phyloP scores from a whole-genome alignment of 2,329 filamentous ascomycete genomes.

The Bimuria novae-zelandiae region DNA sequence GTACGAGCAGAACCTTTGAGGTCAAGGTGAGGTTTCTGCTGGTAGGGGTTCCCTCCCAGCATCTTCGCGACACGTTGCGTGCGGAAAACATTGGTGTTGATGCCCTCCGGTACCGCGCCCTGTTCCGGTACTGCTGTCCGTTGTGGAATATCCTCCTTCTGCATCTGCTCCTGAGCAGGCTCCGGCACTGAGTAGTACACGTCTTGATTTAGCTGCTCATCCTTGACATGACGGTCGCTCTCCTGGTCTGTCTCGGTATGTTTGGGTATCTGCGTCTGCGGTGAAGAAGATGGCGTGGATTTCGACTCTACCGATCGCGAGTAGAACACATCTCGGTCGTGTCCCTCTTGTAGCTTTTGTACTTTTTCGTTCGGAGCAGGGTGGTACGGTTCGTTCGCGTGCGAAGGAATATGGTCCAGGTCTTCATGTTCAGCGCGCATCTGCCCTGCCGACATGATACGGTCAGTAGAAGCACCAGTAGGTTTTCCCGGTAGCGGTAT shows the following conservation, averaged over 20 bases:
- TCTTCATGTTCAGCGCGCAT: conserved; percentile 54
- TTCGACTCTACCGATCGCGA: conserved; percentile 53
- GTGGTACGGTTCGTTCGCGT: conserved; percentile 52
- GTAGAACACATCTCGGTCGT: conserved; percentile 63
- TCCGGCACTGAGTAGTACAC: conserved; percentile 53
- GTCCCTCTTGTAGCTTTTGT: conserved; percentile 40
- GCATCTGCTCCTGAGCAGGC: conserved; percentile 23
- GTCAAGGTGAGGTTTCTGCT: conserved; percentile 39
- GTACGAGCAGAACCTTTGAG: conserved; percentile 38
- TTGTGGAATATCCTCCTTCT: conserved; percentile 31
- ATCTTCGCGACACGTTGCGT: conserved; percentile 62
- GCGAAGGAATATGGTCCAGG: conserved; percentile 59
- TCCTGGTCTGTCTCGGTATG: conserved; percentile 53
- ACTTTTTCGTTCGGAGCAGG: conserved; percentile 25
- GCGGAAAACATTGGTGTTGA: conserved; percentile 66
- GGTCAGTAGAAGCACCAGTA: conserved; percentile 44
- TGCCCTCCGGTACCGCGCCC: conserved; percentile 59
- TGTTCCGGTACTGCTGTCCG: conserved; percentile 36
- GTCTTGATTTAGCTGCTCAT: conserved; percentile 58
- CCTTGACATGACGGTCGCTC: conserved; percentile 47
- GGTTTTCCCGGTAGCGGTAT: conserved; percentile 46
- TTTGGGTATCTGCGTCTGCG: conserved; percentile 61
- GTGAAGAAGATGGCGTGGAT: conserved; percentile 57
- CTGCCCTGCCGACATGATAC: conserved; percentile 49
- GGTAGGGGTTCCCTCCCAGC: conserved; percentile 53